Evolutionary conservation across 345 rosid genomes (phyloP), one percentile per base, ranked within the genome.

Genomic region (Sisymbrium irio): DNA sequence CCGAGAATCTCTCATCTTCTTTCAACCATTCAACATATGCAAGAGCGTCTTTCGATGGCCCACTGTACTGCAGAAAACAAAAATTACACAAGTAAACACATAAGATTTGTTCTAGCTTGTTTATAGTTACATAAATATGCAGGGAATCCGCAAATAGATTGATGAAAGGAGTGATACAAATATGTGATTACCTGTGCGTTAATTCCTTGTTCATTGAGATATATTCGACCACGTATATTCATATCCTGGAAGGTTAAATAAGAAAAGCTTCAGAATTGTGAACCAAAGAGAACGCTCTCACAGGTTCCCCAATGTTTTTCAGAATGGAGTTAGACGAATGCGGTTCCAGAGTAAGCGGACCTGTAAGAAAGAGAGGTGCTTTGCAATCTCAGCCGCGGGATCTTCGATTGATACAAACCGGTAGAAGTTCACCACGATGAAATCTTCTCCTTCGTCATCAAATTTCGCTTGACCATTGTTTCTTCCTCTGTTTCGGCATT

Each of bases 171-270:
- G 19, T 14, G 1, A 8, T 35, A 35, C 39, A 59, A 76, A 51
- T 40, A 7, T 6, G n/a, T 42, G 15, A 62, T 32, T 42, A 93
- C 98, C 97, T 94, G 97, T 4, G 96, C 96, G 79, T 94, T 94
- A 44, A 94, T 88, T 69, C 98, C 98, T 87, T 89, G 97, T 74
- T 83, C 96, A 71, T 83, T 91, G 70, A 93, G 73, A 76, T 94
- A 88, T 65, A 94, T 82, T 64, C 98, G 82, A 60, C 98, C 98
- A 65, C 49, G 88, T 62, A 91, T 79, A 73, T 94, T 86, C 65
- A 79, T 83, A 71, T 69, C 92, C 93, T 88, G 79, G n/a, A 28
- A 41, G 9, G 20, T 35, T 0, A 54, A 42, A 32, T 3, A 59
- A 3, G 27, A 37, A 76, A 69, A 44, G 4, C 11, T 35, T 62